These are phyloP conservation scores for Straminergon stramineum DNA, from an alignment of 225 moss, liverwort and hornwort species.

Conservation along the genomic window DNA sequence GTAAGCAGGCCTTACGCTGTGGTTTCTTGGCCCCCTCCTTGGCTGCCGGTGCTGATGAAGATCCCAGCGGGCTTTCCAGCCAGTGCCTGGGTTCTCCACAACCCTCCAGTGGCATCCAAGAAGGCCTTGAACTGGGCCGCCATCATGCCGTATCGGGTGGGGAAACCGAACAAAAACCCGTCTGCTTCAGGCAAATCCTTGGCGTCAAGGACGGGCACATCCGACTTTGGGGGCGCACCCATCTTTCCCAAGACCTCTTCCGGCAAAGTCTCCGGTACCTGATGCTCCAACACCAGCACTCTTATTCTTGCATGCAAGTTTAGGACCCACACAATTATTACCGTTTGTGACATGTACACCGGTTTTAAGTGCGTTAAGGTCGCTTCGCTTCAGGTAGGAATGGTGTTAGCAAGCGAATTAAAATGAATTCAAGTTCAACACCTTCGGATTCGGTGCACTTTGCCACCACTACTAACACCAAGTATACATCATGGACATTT, in stretches of 20 bases:
- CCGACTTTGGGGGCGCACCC: slow-evolving; percentile 23
- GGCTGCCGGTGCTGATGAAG: slow-evolving; percentile 24
- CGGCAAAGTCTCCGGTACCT: slow-evolving; percentile 38
- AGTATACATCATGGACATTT: not conserved
- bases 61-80: slow-evolving; percentile 38
- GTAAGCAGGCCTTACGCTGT: slow-evolving; percentile 16
- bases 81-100: slow-evolving; percentile 30
- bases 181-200: slow-evolving; percentile 12
- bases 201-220: slow-evolving; percentile 8
- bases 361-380: not conserved
- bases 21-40: slow-evolving; percentile 44
- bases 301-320: not conserved
- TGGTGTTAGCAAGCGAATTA: not conserved
- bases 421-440: not conserved
- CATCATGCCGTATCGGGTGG: slow-evolving; percentile 48
- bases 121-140: slow-evolving; percentile 49
- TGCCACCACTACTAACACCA: not conserved
- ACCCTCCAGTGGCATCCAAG: slow-evolving; percentile 21
- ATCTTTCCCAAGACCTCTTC: slow-evolving; percentile 33
- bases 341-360: not conserved
- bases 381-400: not conserved
- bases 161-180: slow-evolving; percentile 36
- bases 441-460: not conserved
- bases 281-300: not conserved
- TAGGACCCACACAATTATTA: not conserved